Base-by-base conservation (phyloP, 345 rosid genomes). In the Gynandropsis gynandra region DNA sequence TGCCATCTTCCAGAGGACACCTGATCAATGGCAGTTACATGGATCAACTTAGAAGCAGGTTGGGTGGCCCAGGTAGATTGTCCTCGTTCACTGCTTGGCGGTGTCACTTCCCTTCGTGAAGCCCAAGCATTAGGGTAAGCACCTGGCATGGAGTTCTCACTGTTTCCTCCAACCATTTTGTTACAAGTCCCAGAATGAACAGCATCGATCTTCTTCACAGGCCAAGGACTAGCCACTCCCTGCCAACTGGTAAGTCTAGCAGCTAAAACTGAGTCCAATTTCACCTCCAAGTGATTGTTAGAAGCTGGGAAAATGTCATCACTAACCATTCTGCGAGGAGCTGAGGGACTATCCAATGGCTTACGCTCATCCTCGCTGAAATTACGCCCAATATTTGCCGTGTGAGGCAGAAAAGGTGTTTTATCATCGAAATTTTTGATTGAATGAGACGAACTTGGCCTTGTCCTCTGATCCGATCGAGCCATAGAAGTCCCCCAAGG, bases 361-460 rank as follows among this genome's bases (percentile, higher is more conserved):
- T 75, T 87, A 29, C 94, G 68, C 58, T 87, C 96, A 48, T 87
- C 96, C 70, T 87, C 96, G 32, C 64, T 90, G 27, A 87, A 87
- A 60, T 81, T 72, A 13, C 87, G 81, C 33, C 90, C 96, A 47
- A 87, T 81, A 42, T 72, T 79, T 0, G 54, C 63, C 0, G 66
- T 63, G 62, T 63, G 74, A 55, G 74, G 73, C 10, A 80, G 72
- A 67, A 87, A 87, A 0, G 83, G 75, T 9, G 87, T 63, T 61
- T 81, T 87, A 52, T 84, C 88, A 76, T 87, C 96, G 0, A 81
- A 78, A 63, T 69, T 81, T 71, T 85, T 65, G 3, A 66, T 53
- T 10, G 73, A 74, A 3, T 73, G 79, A 31, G 94, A 80, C 2
- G 96, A 78, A 59, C 47, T 72, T 16, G 93, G 87, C 52, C 93